Percentiles rank a stretch among this genome's conserved stretches.
Conservation (phyloP, 2,329 filamentous ascomycete species). For the Fusarium nisikadoi region DNA sequence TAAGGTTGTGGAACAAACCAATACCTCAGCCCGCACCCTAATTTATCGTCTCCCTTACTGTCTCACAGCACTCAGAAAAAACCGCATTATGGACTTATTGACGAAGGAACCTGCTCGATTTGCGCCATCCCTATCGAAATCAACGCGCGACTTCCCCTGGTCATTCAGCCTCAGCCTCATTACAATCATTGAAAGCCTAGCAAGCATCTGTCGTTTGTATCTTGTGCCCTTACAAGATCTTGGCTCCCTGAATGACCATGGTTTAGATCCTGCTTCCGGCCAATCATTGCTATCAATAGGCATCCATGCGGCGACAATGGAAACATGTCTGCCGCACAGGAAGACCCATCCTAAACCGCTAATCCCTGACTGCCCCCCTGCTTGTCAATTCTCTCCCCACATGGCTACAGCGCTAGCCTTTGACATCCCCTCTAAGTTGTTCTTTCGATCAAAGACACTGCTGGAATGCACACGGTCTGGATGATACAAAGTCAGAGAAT, state of each 20-base stretch:
- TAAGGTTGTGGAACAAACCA: constrained; percentile 30
- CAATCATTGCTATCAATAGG: constrained; percentile 35
- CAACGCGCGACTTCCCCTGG: neutral
- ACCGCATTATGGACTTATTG: neutral
- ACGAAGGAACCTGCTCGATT: neutral
- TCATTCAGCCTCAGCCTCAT: constrained; percentile 9
- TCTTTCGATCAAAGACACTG: constrained; percentile 21
- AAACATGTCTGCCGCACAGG: constrained; percentile 45
- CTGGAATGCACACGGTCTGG: constrained; percentile 7
- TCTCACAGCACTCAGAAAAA: neutral
- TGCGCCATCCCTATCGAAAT: neutral
- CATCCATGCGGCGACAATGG: constrained; percentile 46
- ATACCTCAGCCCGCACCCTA: constrained; percentile 14
- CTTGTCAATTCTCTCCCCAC: constrained; percentile 43
- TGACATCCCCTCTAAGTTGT: constrained; percentile 28
- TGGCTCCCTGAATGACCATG: constrained; percentile 33
- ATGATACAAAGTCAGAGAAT: constrained; percentile 10
- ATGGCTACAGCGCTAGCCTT: constrained; percentile 35
- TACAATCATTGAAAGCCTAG: neutral
- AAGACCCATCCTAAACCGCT: constrained; percentile 43
- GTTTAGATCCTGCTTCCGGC: constrained; percentile 26
- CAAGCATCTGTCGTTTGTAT: constrained; percentile 16
- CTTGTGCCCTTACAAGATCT: constrained; percentile 26
- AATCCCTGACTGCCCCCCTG: constrained; percentile 37
- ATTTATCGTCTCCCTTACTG: constrained; percentile 6